Evolutionary conservation across 106 monocot species (phyloP).

Genomic region (Dendrobium chrysotoxum): DNA sequence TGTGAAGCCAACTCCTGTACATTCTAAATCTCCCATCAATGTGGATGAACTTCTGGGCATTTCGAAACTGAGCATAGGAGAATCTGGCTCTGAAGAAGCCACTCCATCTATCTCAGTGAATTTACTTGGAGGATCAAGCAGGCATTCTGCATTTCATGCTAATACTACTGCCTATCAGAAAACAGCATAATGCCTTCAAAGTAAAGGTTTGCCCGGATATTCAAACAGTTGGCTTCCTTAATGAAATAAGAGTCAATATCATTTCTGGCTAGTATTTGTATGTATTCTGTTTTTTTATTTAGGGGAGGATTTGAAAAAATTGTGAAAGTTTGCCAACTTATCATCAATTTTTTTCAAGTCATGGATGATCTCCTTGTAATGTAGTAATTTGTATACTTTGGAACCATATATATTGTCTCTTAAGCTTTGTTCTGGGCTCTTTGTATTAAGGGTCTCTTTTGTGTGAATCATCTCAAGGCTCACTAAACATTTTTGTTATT

Average conservation of each 20-base stretch:
- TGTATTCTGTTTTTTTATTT: background rate
- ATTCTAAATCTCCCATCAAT: constrained; percentile 36
- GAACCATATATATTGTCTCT: background rate
- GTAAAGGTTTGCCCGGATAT: background rate
- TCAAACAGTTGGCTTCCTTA: background rate
- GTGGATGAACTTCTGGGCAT: constrained; percentile 47
- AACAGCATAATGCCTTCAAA: background rate
- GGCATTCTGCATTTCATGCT: constrained; percentile 55
- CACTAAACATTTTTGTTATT: too few relatives aligned
- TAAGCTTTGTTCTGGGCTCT: background rate
- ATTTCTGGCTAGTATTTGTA: background rate
- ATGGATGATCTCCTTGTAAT: background rate
- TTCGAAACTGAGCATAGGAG: constrained; percentile 43
- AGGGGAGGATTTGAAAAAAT: background rate
- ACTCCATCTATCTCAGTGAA: constrained; percentile 15
- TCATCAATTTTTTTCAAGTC: background rate
- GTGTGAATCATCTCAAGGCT: background rate
- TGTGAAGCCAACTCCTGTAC: constrained; percentile 40
- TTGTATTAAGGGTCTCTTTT: background rate
- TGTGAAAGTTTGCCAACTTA: background rate
- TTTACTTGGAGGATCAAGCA: constrained; percentile 18
- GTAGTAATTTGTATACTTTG: background rate
- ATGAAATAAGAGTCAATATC: background rate
- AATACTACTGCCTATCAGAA: constrained; percentile 10
- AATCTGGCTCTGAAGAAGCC: constrained; percentile 1